Conservation (phyloP, 2,329 filamentous ascomycete genomes). For the Chrysoporthe austroafricana region DNA sequence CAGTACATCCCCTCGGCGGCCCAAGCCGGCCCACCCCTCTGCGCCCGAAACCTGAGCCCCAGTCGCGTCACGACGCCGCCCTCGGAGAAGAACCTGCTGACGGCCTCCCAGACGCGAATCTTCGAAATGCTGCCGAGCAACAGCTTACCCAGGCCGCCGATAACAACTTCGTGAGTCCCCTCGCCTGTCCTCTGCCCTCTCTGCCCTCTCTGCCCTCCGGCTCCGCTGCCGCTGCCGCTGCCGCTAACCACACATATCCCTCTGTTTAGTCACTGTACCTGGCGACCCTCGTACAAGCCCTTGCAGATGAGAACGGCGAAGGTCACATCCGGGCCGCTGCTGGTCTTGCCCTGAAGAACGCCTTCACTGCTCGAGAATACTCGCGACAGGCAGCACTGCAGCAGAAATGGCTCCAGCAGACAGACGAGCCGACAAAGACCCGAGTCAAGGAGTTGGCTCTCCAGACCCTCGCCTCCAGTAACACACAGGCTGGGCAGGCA, state of each 20-base stretch:
- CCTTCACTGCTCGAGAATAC: constrained; percentile 92
- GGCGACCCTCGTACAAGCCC: constrained; percentile 86
- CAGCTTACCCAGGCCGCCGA: constrained; percentile 92
- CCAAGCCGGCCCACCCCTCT: constrained; percentile 7
- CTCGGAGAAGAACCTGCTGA: constrained; percentile 34
- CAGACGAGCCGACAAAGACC: constrained; percentile 79
- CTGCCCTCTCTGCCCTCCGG: constrained; percentile 12
- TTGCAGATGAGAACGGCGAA: constrained; percentile 86
- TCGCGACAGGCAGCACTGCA: constrained; percentile 87
- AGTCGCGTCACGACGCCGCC: constrained; percentile 26
- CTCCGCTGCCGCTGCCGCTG: constrained; percentile 2
- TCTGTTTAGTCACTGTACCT: constrained; percentile 80
- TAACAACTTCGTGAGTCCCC: constrained; percentile 81
- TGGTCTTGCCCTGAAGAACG: constrained; percentile 96
- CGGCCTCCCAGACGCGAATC: constrained; percentile 72
- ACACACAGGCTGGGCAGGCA: constrained; percentile 82
- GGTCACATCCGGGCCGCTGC: constrained; percentile 89
- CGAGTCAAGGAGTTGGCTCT: constrained; percentile 90
- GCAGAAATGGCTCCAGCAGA: constrained; percentile 86
- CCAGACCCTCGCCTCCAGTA: constrained; percentile 79
- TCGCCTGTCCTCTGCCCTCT: constrained; percentile 32
- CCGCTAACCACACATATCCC: constrained; percentile 22
- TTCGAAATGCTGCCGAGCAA: constrained; percentile 90
- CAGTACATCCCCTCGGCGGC: constrained; percentile 43
- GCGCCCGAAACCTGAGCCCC: constrained; percentile 26